Percentiles rank a stretch among this genome's conserved stretches.
These are phyloP conservation scores for Candida ascalaphidarum DNA, from an alignment of 805 yeast species.

Conservation along the genomic window DNA sequence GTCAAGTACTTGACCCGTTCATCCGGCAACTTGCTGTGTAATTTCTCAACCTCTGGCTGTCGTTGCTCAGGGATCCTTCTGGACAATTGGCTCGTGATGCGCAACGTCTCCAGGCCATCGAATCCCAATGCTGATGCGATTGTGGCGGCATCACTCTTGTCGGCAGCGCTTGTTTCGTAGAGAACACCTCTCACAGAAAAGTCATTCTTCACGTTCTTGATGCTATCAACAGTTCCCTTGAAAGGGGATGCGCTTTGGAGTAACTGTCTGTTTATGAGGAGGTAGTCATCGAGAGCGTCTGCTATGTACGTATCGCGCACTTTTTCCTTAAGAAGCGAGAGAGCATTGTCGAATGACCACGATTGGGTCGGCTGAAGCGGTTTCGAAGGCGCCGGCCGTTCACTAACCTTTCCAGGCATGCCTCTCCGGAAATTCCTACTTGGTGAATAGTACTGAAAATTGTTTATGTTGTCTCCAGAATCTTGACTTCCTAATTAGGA, in stretches of 20 bases:
- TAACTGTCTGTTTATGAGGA: constrained; percentile 21
- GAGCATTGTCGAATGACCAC: constrained; percentile 35
- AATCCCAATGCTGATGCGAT: constrained; percentile 31
- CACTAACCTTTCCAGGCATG: too few relatives aligned
- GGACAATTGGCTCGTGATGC: constrained; percentile 36
- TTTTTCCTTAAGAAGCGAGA: constrained; percentile 20
- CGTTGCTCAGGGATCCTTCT: constrained; percentile 26
- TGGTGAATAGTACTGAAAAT: too few relatives aligned
- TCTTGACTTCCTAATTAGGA: too few relatives aligned
- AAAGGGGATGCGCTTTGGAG: constrained; percentile 26
- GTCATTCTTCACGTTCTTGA: constrained; percentile 11
- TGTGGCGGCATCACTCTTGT: constrained; percentile 30
- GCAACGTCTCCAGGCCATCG: constrained; percentile 37
- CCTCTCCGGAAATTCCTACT: too few relatives aligned
- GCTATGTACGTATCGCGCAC: constrained; percentile 20
- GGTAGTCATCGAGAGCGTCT: constrained; percentile 33
- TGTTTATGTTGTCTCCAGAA: too few relatives aligned
- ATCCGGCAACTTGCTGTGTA: constrained; percentile 25
- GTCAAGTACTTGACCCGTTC: constrained; percentile 23
- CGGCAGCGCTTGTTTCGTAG: constrained; percentile 23
- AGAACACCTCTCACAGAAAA: constrained; percentile 32
- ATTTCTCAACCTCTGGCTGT: constrained; percentile 11
- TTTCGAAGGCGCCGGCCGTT: constrained; percentile 1
- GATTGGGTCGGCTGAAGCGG: constrained; percentile 8
- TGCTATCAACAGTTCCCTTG: constrained; percentile 1